Percentiles rank a stretch among this genome's conserved stretches.
Evolutionary conservation across 2,329 filamentous ascomycete genomes (phyloP).

Genomic region (Stagonosporopsis cucurbitacearum): DNA sequence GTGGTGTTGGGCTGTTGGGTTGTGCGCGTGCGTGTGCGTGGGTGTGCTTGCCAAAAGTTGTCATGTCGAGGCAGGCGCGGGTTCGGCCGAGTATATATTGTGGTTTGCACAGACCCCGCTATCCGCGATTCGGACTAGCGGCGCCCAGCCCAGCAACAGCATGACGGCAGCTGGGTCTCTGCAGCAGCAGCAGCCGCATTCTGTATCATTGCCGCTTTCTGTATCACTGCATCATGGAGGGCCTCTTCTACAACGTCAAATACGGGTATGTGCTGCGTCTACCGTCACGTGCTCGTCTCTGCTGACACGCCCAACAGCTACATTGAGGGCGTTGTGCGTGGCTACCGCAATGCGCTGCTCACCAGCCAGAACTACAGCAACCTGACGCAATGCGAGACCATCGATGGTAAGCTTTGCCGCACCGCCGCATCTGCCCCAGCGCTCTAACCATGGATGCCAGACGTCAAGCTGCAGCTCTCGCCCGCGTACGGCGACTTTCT

Average conservation of each 20-base stretch:
- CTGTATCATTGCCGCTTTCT: constrained; percentile 20
- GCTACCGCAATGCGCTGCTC: constrained; percentile 92
- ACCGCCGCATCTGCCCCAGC: background rate
- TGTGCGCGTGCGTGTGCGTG: constrained; percentile 16
- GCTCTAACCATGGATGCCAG: constrained; percentile 56
- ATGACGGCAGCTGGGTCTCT: constrained; percentile 16
- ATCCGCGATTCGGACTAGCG: background rate
- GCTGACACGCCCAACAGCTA: constrained; percentile 65
- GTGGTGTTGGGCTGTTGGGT: constrained; percentile 8
- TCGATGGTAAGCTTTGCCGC: constrained; percentile 72
- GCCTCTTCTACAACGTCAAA: constrained; percentile 92
- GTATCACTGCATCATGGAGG: constrained; percentile 75
- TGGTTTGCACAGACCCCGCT: background rate
- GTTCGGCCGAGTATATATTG: constrained; percentile 9
- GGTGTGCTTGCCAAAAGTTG: constrained; percentile 11
- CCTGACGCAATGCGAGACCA: constrained; percentile 95
- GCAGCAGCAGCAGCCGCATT: constrained; percentile 1
- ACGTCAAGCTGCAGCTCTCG: constrained; percentile 96
- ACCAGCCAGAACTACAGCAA: constrained; percentile 92
- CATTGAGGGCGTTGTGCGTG: constrained; percentile 95
- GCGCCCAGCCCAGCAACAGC: constrained; percentile 2
- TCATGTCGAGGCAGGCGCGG: constrained; percentile 28
- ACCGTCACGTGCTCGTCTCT: background rate
- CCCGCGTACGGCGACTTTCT: constrained; percentile 98
- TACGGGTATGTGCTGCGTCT: constrained; percentile 70